Conservation (phyloP, 345 rosid species). For the Nephelium lappaceum region DNA sequence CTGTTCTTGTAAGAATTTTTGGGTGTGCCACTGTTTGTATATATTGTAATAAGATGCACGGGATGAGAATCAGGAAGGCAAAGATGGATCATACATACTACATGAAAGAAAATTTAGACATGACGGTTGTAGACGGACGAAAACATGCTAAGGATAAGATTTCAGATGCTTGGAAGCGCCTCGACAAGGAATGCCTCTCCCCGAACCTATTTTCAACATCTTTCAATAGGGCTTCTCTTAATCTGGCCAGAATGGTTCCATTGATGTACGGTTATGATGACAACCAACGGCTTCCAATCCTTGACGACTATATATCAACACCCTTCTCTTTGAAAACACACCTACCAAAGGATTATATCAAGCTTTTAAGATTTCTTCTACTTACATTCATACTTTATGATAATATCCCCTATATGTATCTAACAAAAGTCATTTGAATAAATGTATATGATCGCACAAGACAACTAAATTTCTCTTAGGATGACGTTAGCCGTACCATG, state of each 20-base stretch:
- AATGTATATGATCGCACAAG: too few relatives aligned
- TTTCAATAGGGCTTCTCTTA: slow-evolving; percentile 40
- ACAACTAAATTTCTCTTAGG: too few relatives aligned
- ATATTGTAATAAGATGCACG: too few relatives aligned
- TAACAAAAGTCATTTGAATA: too few relatives aligned
- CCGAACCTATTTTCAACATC: slow-evolving; percentile 36
- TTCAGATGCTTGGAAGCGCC: slow-evolving; percentile 56
- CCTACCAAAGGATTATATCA: slow-evolving; percentile 16
- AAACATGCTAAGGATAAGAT: slow-evolving; percentile 37
- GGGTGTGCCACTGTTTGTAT: too few relatives aligned
- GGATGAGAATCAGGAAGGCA: slow-evolving; percentile 23
- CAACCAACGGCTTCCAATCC: slow-evolving; percentile 40
- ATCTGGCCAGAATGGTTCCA: slow-evolving; percentile 60
- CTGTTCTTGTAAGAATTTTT: too few relatives aligned
- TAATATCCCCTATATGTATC: too few relatives aligned
- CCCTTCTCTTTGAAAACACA: slow-evolving; percentile 6
- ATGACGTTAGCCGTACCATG: too few relatives aligned
- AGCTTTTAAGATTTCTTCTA: not conserved
- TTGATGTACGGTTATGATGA: slow-evolving; percentile 59
- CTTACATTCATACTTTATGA: too few relatives aligned
- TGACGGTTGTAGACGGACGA: slow-evolving; percentile 34
- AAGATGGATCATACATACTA: too few relatives aligned
- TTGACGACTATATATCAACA: slow-evolving; percentile 34
- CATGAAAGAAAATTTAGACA: slow-evolving; percentile 30
- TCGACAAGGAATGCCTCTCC: slow-evolving; percentile 49